phyloP scores from a whole-genome alignment of 371 early-diverging fungal species.

The Lichtheimia hyalospora region DNA sequence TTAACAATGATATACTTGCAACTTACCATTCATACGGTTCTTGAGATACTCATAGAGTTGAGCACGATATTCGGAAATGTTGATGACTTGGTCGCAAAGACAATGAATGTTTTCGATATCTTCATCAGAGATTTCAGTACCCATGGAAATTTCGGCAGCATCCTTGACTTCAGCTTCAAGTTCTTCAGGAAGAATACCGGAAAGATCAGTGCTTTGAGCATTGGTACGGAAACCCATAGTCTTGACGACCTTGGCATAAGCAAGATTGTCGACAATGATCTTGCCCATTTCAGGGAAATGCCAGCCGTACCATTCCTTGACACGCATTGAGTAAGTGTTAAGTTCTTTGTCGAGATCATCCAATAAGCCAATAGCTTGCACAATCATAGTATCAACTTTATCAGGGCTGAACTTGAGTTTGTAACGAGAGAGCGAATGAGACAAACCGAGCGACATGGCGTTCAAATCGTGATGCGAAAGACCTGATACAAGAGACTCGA shows the following conservation, averaged over 20 bases:
- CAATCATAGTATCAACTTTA: constrained; percentile 95
- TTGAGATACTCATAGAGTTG: constrained; percentile 89
- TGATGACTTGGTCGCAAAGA: constrained; percentile 83
- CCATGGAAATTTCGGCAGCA: constrained; percentile 93
- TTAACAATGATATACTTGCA: neutral
- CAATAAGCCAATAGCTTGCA: constrained; percentile 91
- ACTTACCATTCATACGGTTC: constrained; percentile 74
- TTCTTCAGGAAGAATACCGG: constrained; percentile 89
- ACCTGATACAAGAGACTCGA: constrained; percentile 68
- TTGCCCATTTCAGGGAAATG: constrained; percentile 92
- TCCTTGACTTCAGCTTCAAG: constrained; percentile 79
- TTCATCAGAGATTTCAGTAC: constrained; percentile 88
- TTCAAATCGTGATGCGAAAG: constrained; percentile 76
- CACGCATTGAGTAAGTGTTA: constrained; percentile 97
- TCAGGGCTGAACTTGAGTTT: constrained; percentile 93
- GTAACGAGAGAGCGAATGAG: constrained; percentile 83
- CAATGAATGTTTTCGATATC: constrained; percentile 87
- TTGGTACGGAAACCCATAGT: constrained; percentile 81
- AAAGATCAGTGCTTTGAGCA: constrained; percentile 69
- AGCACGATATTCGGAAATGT: constrained; percentile 83
- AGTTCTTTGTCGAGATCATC: constrained; percentile 96
- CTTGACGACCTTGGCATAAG: constrained; percentile 76
- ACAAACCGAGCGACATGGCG: constrained; percentile 83
- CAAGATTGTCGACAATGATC: constrained; percentile 75
- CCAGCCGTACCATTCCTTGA: constrained; percentile 94